phyloP scores from a whole-genome alignment of 352 stramenopile genomes.

The Globisporangium echinulatum region DNA sequence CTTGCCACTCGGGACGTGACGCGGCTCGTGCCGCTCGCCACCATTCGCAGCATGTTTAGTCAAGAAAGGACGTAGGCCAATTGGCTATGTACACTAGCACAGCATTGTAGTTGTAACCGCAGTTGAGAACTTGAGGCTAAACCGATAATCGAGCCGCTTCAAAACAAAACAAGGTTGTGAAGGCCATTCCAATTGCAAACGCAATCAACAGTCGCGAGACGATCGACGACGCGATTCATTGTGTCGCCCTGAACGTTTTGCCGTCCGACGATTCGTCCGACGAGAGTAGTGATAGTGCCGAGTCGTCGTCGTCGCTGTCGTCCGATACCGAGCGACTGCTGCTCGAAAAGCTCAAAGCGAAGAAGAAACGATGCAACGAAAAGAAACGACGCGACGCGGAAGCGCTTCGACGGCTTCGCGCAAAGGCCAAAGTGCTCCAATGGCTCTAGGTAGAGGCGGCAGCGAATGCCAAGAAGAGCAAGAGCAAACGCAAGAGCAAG shows the following conservation, averaged over 20 bases:
- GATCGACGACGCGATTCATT: conserved; percentile 15
- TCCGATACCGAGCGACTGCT: conserved; percentile 13
- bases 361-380: conserved; percentile 16
- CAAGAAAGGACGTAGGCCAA: too few species aligned
- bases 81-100: too few species aligned
- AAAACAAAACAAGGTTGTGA: conserved; percentile 1
- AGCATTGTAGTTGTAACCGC: too few species aligned
- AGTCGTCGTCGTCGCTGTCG: conserved; percentile 10
- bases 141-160: too few species aligned
- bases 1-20: too few species aligned
- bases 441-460: too few species aligned
- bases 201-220: conserved; percentile 10
- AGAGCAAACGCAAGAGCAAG: background rate
- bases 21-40: too few species aligned
- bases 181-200: conserved; percentile 1
- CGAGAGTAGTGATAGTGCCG: background rate
- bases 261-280: conserved; percentile 25
- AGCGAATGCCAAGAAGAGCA: background rate
- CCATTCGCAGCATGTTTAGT: too few species aligned
- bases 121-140: too few species aligned
- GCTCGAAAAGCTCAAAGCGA: conserved; percentile 17
- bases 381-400: conserved; percentile 4
- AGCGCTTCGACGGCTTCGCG: too few species aligned
- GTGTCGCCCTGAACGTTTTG: conserved; percentile 29
- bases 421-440: too few species aligned